Base-by-base conservation (phyloP, 202 grass and related monocot genomes). In the Hordeum pubiflorum region DNA sequence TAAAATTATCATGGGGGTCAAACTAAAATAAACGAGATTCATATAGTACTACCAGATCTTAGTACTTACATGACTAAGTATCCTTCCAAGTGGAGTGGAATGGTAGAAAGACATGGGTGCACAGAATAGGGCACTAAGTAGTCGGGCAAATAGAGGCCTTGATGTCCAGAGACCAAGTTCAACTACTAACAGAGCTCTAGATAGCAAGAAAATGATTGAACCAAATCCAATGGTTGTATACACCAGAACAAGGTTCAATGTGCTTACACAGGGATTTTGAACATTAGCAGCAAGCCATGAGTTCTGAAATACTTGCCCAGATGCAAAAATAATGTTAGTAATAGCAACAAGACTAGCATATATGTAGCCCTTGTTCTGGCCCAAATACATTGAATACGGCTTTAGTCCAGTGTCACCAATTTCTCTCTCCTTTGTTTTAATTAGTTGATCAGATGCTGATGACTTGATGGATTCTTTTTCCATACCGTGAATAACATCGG, bases 251-350 rank as follows among this genome's bases (percentile, higher is more conserved):
- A 94, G 55, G 29, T 54, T 77, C 33, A 88, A 73, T 18, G 61
- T 79, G 65, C 88, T 81, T 18, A 94, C 83, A 84, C 79, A 40
- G 58, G 86, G 66, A 72, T 94, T 86, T 34, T 94, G 58, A 48
- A 94, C 72, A 78, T 91, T 91, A 17, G 83, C 80, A 65, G 86
- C 91, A 77, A 94, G 83, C 88, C 91, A 94, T 76, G 86, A 86
- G 15, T 91, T 93, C 43, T 89, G 91, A 15, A 72, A 77, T 67
- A 94, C 69, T 87, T 94, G 91, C 1, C 88, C 86, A 68, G 73
- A 58, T 55, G 79, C 6, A 73, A 94, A 91, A 58, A 84, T 32
- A 29, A 89, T 48, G 60, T 84, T 86, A 56, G 79, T 60, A 58
- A 94, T 24, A 79, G 31, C 71, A 15, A 78, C 20, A 41, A 93